Evolutionary conservation across 2,329 filamentous ascomycete genomes (phyloP).

Genomic region (Botrytis cinerea): DNA sequence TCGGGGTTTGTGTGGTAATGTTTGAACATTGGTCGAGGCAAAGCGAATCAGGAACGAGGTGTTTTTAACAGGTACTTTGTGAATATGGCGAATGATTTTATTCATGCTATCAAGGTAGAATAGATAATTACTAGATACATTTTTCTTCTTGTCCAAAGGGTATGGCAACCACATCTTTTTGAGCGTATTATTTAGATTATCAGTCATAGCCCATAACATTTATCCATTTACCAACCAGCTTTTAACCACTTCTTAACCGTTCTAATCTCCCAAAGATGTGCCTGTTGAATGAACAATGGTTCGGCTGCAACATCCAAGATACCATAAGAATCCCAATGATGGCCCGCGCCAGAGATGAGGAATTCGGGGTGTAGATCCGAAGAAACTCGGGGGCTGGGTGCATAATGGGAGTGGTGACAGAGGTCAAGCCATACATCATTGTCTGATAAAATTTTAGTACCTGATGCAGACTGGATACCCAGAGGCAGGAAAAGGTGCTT

Average conservation of each 20-base stretch:
- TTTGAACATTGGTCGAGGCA: background rate
- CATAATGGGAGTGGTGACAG: constrained; percentile 52
- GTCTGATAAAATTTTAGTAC: constrained; percentile 19
- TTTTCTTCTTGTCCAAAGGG: background rate
- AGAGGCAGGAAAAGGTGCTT: background rate
- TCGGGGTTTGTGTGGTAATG: background rate
- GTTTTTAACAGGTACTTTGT: background rate
- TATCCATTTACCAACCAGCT: constrained; percentile 13
- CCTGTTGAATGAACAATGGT: constrained; percentile 53
- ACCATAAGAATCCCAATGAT: constrained; percentile 49
- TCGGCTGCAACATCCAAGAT: constrained; percentile 45
- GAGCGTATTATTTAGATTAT: background rate
- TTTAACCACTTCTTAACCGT: constrained; percentile 47
- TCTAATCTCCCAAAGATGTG: constrained; percentile 53
- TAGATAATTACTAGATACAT: background rate
- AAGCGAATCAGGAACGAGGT: background rate
- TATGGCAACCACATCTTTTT: background rate
- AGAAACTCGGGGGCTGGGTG: constrained; percentile 44
- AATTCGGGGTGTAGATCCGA: constrained; percentile 51
- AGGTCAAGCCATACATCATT: constrained; percentile 55
- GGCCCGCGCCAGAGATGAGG: constrained; percentile 53
- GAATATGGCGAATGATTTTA: background rate
- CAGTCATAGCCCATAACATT: background rate
- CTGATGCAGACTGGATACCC: background rate
- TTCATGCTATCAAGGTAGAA: background rate